Evolutionary conservation across 306 rosid genomes (phyloP), one percentile per base, ranked within the genome.

Genomic region (Sicyos edulis): DNA sequence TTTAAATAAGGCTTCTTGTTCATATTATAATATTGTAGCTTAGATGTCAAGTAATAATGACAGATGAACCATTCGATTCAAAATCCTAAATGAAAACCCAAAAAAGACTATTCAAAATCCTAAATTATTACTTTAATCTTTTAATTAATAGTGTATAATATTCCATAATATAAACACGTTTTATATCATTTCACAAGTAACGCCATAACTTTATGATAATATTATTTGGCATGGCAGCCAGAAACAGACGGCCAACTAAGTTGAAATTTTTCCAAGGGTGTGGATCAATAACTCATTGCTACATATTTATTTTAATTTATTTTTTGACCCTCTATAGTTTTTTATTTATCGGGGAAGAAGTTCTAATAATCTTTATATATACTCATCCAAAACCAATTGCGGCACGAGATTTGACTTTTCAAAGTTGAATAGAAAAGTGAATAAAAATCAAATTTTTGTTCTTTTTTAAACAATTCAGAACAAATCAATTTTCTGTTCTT

Each of bases 391-490:
- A 62, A 62, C 49, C 20, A 34, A 62, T 34, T 62, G 15, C 50
- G 70, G 26, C 70, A 6, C 70, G 4, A 37, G n/a, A 40, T 9
- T 63, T 63, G 70, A 63, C 70, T 19, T 63, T 63, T 14, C 17
- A 17, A 63, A 63, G 8, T 37, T 59, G 42, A 3, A 26, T 13
- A 29, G 15, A 0, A 7, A 29, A 26, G 0, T 22, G 4, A 24
- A 24, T 59, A 57, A 56, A 54, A 19, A 8, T 42, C 49, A 8
- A 44, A 6, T 7, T 42, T 42, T 44, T 9, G 11, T 44, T 37
- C 2, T 5, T 37, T 37, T 37, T 37, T 37, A 37, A 0, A 6
- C 2, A 37, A 37, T 5, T 37, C 8, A 37, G 6, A 37, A 37
- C 44, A 37, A 37, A 32, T 32, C 37, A 37, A 37, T 37, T 37